These are phyloP conservation scores for Nyssa sinensis DNA, from an alignment of 148 eudicot genomes.

Conservation along the genomic window DNA sequence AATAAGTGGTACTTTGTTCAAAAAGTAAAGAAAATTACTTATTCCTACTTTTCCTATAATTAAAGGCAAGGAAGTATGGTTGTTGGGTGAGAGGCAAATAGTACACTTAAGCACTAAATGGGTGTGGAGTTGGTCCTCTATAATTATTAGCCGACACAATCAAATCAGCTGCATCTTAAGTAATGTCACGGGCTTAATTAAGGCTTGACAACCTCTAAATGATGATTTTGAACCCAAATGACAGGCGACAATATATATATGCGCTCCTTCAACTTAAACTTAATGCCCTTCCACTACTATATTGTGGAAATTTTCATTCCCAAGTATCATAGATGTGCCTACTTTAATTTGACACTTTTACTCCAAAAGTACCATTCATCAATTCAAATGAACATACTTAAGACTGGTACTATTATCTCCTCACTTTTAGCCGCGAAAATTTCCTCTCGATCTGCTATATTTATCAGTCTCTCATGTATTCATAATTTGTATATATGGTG, in stretches of 20 bases:
- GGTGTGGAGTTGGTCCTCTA: slow-evolving; percentile 6
- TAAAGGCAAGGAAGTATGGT: background rate
- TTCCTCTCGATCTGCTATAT: too few relatives aligned
- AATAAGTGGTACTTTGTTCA: background rate
- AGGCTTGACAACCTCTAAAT: background rate
- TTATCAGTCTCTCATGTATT: too few relatives aligned
- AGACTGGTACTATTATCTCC: background rate
- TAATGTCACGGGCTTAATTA: background rate
- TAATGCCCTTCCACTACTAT: background rate
- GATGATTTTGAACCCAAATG: background rate
- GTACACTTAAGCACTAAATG: background rate
- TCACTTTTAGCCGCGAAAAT: too few relatives aligned
- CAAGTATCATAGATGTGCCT: background rate
- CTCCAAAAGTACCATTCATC: background rate
- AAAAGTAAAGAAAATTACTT: slow-evolving; percentile 8
- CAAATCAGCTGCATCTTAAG: background rate
- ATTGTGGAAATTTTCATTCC: background rate
- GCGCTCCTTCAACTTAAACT: background rate
- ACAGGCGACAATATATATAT: background rate
- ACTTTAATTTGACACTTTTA: background rate
- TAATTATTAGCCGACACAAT: slow-evolving; percentile 13
- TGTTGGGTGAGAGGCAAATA: background rate
- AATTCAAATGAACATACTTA: background rate
- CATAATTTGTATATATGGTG: too few relatives aligned
- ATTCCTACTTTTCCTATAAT: background rate